A percentile compares a stretch with the other conserved stretches of the same genome.
phyloP scores from a whole-genome alignment of 2,329 filamentous ascomycete species.

The Calonectria naviculata region DNA sequence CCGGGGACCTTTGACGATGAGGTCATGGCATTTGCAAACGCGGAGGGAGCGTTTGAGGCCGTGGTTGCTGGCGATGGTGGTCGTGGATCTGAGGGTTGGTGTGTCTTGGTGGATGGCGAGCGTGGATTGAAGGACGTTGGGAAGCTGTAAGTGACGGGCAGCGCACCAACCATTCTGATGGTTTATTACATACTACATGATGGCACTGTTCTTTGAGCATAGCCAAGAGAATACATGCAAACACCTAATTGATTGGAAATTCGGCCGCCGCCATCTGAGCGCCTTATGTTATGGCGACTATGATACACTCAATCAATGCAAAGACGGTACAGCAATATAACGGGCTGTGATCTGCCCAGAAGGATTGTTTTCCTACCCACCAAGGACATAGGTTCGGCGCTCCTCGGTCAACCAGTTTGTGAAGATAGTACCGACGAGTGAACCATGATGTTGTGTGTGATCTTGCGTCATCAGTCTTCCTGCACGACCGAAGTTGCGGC shows the following conservation, averaged over 20 bases:
- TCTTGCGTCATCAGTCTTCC: too few relatives aligned
- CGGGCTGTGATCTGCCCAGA: not conserved
- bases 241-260: not conserved
- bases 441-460: too few relatives aligned
- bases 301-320: not conserved
- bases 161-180: not conserved
- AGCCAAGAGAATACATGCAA: not conserved
- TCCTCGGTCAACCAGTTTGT: slow-evolving; percentile 1
- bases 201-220: not conserved
- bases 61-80: slow-evolving; percentile 76
- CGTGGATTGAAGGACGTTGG: slow-evolving; percentile 66
- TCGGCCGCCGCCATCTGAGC: too few relatives aligned
- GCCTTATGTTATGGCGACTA: not conserved
- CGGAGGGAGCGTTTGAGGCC: slow-evolving; percentile 71
- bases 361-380: not conserved
- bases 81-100: slow-evolving; percentile 81
- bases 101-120: slow-evolving; percentile 87
- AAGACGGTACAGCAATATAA: not conserved
- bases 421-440: too few relatives aligned
- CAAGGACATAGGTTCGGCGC: not conserved
- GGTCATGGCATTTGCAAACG: slow-evolving; percentile 75
- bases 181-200: not conserved
- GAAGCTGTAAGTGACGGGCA: slow-evolving; percentile 55
- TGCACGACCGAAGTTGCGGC: too few relatives aligned
- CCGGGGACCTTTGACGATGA: slow-evolving; percentile 87